A percentile compares a stretch with the other conserved stretches of the same genome.
Conservation (phyloP, 1,284 basidiomycete genomes). For the Rhodotorula sp. region DNA sequence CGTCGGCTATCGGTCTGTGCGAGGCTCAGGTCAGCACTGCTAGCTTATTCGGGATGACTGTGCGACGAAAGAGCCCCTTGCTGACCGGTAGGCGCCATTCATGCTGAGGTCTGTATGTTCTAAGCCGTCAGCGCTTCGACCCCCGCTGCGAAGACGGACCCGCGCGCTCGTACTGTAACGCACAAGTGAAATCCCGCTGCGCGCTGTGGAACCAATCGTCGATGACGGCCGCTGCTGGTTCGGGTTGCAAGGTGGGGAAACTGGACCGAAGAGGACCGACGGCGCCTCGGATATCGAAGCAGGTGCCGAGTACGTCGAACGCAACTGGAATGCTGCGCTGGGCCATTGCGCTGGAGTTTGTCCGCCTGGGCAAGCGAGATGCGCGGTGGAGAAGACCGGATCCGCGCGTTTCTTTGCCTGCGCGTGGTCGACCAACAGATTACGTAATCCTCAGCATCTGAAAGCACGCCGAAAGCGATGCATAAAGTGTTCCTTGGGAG, state of each 20-base stretch:
- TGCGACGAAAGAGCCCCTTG: no score
- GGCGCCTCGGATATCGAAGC: conserved; percentile 22
- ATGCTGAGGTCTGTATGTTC: conserved; percentile 25
- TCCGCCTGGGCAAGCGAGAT: no score
- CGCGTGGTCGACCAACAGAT: no score
- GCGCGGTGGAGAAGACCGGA: no score
- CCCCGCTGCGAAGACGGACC: no score
- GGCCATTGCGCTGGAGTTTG: no score
- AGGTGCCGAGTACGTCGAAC: conserved; percentile 36
- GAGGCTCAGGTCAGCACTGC: background rate
- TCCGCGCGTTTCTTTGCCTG: no score
- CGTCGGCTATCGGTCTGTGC: conserved; percentile 29
- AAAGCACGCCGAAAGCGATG: no score
- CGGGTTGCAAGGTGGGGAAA: conserved; percentile 6
- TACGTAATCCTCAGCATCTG: no score
- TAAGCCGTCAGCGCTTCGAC: no score
- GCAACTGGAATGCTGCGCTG: conserved; percentile 9
- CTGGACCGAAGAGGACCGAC: background rate
- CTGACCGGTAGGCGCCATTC: conserved; percentile 29
- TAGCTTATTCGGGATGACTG: background rate
- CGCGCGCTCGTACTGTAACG: background rate
- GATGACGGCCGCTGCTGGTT: conserved; percentile 6
- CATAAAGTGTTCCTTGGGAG: no score
- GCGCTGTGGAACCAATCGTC: conserved; percentile 35
- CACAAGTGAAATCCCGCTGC: conserved; percentile 37